Conservation (phyloP, 2,329 filamentous ascomycete species). For the Colletotrichum musicola region DNA sequence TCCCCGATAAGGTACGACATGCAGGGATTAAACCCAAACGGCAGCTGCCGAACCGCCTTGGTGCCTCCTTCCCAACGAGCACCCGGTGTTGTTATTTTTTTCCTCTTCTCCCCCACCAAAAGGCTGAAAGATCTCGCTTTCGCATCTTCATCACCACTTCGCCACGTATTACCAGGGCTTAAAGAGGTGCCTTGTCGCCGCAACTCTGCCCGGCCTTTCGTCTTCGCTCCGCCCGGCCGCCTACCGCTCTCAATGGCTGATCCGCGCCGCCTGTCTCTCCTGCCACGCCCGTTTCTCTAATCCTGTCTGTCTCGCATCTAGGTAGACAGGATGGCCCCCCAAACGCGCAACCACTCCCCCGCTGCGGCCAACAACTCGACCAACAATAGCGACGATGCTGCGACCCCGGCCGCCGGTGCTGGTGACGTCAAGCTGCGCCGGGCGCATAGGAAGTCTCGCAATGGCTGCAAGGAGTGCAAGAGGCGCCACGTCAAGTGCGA, state of each 20-base stretch:
- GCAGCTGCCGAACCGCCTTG: conserved; percentile 13
- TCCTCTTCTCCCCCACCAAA: conserved; percentile 5
- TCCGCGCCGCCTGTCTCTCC: background rate
- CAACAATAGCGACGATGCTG: conserved; percentile 31
- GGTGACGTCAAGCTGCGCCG: conserved; percentile 49
- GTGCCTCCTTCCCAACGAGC: conserved; percentile 3
- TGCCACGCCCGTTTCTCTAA: background rate
- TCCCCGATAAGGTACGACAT: background rate
- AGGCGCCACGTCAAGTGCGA: conserved; percentile 58
- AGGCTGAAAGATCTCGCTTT: conserved; percentile 17
- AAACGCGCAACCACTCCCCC: conserved; percentile 21
- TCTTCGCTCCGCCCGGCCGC: background rate
- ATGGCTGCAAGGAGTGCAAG: conserved; percentile 56
- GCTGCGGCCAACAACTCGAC: conserved; percentile 40
- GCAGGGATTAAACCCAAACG: background rate
- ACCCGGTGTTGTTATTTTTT: background rate
- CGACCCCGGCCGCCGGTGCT: conserved; percentile 21
- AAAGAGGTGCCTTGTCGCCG: background rate
- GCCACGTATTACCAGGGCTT: background rate
- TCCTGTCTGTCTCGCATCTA: background rate
- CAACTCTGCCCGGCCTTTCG: background rate
- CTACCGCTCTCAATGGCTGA: conserved; percentile 4
- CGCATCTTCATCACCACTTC: background rate
- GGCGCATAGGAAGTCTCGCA: conserved; percentile 56
- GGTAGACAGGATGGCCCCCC: conserved; percentile 3